These are phyloP conservation scores for Quercus phellos DNA, from an alignment of 331 rosid genomes.

Conservation along the genomic window DNA sequence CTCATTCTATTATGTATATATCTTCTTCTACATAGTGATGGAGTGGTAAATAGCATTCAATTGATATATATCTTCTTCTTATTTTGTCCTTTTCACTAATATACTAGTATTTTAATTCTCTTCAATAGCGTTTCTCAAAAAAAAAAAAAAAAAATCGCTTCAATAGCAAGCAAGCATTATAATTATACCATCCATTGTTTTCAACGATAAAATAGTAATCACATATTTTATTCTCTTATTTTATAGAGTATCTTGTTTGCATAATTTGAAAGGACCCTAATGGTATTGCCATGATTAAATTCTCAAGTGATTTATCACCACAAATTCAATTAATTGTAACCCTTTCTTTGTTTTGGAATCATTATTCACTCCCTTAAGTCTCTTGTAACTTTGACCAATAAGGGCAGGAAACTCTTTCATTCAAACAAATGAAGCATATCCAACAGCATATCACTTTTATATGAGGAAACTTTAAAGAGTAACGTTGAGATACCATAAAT, in stretches of 20 bases:
- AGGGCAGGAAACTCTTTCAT: not conserved
- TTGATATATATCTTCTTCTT: not conserved
- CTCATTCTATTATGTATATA: no score
- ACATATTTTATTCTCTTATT: not conserved
- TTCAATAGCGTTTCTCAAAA: not conserved
- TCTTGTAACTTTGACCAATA: not conserved
- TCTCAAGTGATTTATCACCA: not conserved
- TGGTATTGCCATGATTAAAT: not conserved
- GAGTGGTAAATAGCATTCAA: no score
- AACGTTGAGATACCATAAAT: no score
- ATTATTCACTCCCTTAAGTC: not conserved
- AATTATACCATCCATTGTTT: constrained; percentile 1
- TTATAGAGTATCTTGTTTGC: not conserved
- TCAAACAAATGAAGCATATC: no score
- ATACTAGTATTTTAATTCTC: not conserved
- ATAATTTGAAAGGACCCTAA: constrained; percentile 8
- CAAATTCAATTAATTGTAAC: not conserved
- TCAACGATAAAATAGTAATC: not conserved
- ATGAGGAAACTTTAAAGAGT: no score
- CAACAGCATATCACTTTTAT: no score
- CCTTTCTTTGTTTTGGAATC: not conserved
- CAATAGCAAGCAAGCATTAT: not conserved
- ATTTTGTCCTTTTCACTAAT: not conserved
- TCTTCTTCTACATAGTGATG: not conserved
- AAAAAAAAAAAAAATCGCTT: no score